Evolutionary conservation across 805 yeast species (phyloP), one percentile per base, ranked within the genome.

Genomic region (Kluyveromyces aestuarii): DNA sequence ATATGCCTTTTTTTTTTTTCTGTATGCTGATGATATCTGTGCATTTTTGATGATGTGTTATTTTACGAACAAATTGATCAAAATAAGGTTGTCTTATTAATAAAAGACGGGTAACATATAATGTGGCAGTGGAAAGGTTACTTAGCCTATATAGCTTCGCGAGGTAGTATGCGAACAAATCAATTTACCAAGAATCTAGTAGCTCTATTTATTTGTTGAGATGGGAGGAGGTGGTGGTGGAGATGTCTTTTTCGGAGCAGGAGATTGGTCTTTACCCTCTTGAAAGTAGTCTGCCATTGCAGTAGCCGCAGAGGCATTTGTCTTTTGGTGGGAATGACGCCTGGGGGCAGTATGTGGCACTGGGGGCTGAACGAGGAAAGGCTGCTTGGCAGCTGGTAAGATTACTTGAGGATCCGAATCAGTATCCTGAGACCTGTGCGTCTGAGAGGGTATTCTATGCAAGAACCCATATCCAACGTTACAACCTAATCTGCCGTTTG

Each of bases 381-480:
- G 43, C 17, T 38, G 40, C 10, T 36, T 5, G 25, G 30, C 21
- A 13, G 49, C 47, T 39, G 44, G 51, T 7, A 48, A 36, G 18
- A 45, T 46, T 11, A 41, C 16, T 13, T 37, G 40, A 16, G 40
- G 40, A 10, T 16, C 40, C 3, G 40, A n/a, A 16, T 16, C 17
- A 10, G 18, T 10, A 10, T 11, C 8, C 3, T 6, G 18, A 6
- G 10, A 16, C 17, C 7, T 41, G 16, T 30, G 44, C 16, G n/a
- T 42, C 6, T 61, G 63, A 1, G 80, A 79, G 1, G 98, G 96
- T n/a, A 87, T 67, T 51, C 93, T 71, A 62, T 91, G 98, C 45
- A 91, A 70, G 46, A 85, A 73, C 0, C 99, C 99, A 59, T 89
- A 90, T 0, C 97, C 98, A 17, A 91, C 95, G 54, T 90, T 95